A percentile compares a stretch with the other conserved stretches of the same genome.
These are phyloP conservation scores for Isochrysis galbana DNA, from an alignment of 78 protist species.

Conservation along the genomic window DNA sequence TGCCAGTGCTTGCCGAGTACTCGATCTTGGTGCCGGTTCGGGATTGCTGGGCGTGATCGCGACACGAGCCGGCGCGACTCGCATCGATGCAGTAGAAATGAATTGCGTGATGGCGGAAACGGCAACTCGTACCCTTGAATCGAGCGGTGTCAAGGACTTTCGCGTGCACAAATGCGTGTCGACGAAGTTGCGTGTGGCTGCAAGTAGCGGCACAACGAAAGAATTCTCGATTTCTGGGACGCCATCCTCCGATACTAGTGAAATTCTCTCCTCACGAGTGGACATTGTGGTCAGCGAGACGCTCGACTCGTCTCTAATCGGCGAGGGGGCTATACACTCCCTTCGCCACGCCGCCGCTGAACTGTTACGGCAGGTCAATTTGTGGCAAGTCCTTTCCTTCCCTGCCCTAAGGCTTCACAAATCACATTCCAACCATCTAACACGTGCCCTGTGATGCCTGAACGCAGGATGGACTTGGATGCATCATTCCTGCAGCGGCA, in stretches of 20 bases:
- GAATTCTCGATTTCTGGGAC: no score
- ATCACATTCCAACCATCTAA: no score
- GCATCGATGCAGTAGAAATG: not conserved
- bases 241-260: no score
- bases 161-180: not conserved
- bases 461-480: no score
- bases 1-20: not conserved
- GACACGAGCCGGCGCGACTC: not conserved
- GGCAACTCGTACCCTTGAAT: not conserved
- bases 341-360: not conserved
- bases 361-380: not conserved
- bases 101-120: not conserved
- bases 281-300: not conserved
- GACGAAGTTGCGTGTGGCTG: not conserved
- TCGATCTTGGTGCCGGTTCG: not conserved
- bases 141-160: not conserved
- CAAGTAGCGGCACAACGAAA: no score
- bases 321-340: not conserved
- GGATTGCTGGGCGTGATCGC: not conserved
- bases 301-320: not conserved
- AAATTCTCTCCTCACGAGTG: not conserved
- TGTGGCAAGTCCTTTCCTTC: no score
- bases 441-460: no score
- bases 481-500: not conserved
- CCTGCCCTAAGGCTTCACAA: no score